Conservation (phyloP, 306 rosid species). For the Glycyrrhiza uralensis region DNA sequence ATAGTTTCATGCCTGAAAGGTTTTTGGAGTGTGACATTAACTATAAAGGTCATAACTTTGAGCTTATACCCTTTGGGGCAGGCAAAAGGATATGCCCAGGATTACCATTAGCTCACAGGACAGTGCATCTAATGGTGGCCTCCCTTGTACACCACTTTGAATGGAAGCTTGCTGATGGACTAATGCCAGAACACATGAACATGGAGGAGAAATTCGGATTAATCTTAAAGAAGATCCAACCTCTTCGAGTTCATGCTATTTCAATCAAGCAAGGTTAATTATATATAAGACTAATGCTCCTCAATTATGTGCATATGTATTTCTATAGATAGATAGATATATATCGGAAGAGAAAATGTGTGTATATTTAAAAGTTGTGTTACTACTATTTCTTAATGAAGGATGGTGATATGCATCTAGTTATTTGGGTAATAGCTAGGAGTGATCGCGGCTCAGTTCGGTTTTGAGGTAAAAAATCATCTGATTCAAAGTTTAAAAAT, state of each 20-base stretch:
- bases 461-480: no score
- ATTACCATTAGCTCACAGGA: constrained; percentile 11
- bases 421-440: no score
- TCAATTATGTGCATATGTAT: not conserved
- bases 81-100: constrained; percentile 37
- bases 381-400: no score
- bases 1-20: constrained; percentile 20
- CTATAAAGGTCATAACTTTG: constrained; percentile 23
- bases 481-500: no score
- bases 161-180: constrained; percentile 27
- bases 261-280: not conserved
- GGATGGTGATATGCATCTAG: no score
- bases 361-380: no score
- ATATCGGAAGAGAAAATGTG: no score
- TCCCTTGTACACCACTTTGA: not conserved
- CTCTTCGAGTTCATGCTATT: not conserved
- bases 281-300: not conserved
- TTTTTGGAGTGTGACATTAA: constrained; percentile 7
- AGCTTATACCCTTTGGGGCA: constrained; percentile 27
- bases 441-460: no score
- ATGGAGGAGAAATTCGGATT: not conserved
- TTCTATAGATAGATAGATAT: no score
- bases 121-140: constrained; percentile 13
- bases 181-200: not conserved
- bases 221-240: not conserved